Conservation (phyloP, 805 yeast species). For the Hanseniaspora hatyaiensis region DNA sequence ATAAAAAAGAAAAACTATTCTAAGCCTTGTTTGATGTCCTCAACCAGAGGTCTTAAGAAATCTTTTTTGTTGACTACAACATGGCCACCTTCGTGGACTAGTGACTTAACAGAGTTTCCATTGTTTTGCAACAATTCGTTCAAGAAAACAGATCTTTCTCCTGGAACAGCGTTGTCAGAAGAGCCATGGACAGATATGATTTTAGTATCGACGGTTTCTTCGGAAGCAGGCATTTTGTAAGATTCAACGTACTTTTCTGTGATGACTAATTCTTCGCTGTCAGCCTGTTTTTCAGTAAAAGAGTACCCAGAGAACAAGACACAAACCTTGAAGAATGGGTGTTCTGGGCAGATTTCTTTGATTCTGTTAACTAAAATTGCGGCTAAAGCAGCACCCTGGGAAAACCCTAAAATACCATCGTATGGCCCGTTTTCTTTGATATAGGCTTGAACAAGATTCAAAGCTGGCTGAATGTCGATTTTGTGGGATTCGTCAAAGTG, state of each 20-base stretch:
- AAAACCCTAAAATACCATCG: slow-evolving; percentile 79
- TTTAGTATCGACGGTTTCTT: slow-evolving; percentile 28
- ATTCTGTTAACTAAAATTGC: slow-evolving; percentile 56
- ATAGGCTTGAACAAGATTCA: slow-evolving; percentile 38
- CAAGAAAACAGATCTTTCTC: slow-evolving; percentile 53
- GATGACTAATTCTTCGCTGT: slow-evolving; percentile 28
- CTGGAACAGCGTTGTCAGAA: slow-evolving; percentile 73
- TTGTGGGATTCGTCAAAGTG: slow-evolving; percentile 40
- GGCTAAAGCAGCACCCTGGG: slow-evolving; percentile 88
- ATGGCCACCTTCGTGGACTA: slow-evolving; percentile 93
- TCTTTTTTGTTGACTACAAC: slow-evolving; percentile 83
- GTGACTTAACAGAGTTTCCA: slow-evolving; percentile 34
- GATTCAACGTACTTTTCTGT: slow-evolving; percentile 29
- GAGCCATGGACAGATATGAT: slow-evolving; percentile 78
- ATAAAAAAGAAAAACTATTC: slow-evolving; percentile 3
- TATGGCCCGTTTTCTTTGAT: slow-evolving; percentile 65
- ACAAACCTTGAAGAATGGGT: slow-evolving; percentile 51
- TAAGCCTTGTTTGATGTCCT: slow-evolving; percentile 27
- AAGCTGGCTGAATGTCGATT: slow-evolving; percentile 40
- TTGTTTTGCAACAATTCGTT: slow-evolving; percentile 36
- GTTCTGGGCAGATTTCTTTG: slow-evolving; percentile 39
- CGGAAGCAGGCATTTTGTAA: slow-evolving; percentile 25
- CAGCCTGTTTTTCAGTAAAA: slow-evolving; percentile 34
- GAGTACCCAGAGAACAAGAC: slow-evolving; percentile 62
- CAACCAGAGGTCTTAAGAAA: slow-evolving; percentile 35